Conservation (phyloP, 495 filamentous ascomycete species). For the Penicillium ochrochloron region DNA sequence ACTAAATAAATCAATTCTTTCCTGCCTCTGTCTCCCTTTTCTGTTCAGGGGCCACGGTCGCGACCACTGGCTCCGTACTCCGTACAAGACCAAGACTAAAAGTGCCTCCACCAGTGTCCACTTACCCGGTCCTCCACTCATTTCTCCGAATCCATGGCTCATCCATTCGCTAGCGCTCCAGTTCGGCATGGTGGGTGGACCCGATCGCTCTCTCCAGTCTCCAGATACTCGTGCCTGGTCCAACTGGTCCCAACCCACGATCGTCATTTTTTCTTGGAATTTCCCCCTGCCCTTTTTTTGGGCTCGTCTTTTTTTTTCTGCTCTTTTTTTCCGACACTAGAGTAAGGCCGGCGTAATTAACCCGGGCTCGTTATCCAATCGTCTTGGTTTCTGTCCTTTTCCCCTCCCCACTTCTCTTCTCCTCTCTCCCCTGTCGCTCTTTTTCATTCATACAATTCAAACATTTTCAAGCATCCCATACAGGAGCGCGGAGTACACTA, state of each 20-base stretch:
- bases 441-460: conserved; percentile 6
- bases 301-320: conserved; percentile 19
- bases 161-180: conserved; percentile 16
- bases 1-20: background rate
- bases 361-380: background rate
- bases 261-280: conserved; percentile 16
- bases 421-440: conserved; percentile 14
- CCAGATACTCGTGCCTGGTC: conserved; percentile 24
- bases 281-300: conserved; percentile 6
- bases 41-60: conserved; percentile 7
- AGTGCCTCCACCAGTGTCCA: background rate
- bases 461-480: background rate
- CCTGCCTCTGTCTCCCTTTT: background rate
- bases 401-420: background rate
- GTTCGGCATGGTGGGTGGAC: conserved; percentile 16
- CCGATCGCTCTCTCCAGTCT: conserved; percentile 19
- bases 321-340: conserved; percentile 17
- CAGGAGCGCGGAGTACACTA: background rate
- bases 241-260: conserved; percentile 18
- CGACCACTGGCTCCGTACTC: background rate
- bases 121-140: conserved; percentile 2
- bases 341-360: conserved; percentile 8
- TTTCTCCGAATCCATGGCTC: conserved; percentile 20
- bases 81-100: no score
- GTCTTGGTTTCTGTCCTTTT: background rate